Evolutionary conservation across 768 basidiomycete species (phyloP).

Genomic region (Podaxis pistillaris): DNA sequence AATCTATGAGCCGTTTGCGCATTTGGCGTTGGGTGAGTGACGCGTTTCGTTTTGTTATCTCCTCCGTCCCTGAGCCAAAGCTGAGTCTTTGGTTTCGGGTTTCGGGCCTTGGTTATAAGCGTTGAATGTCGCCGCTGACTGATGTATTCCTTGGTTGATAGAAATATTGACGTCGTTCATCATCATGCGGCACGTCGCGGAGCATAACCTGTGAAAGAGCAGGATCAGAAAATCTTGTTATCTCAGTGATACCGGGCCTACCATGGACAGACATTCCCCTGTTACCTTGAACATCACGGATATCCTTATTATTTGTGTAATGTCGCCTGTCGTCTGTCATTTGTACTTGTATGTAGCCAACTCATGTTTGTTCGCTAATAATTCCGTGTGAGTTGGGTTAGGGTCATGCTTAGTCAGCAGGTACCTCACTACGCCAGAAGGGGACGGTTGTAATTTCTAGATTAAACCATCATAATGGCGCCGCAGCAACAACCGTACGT

Average conservation of each 20-base stretch:
- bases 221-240: neutral
- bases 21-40: slow-evolving; percentile 51
- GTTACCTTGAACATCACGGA: neutral
- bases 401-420: slow-evolving; percentile 10
- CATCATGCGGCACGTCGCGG: slow-evolving; percentile 64
- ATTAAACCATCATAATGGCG: slow-evolving; percentile 9
- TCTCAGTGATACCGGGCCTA: slow-evolving; percentile 10
- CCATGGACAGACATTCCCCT: neutral
- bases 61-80: neutral
- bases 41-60: neutral
- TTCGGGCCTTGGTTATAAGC: too few relatives aligned
- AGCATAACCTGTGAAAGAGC: slow-evolving; percentile 35
- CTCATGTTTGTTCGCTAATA: neutral
- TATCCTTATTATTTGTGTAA: slow-evolving; percentile 6
- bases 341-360: neutral
- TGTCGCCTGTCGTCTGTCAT: neutral
- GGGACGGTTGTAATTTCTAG: neutral
- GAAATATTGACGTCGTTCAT: slow-evolving; percentile 58
- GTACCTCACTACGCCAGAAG: neutral
- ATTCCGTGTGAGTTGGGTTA: neutral
- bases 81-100: neutral
- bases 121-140: neutral
- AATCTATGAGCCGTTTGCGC: slow-evolving; percentile 52
- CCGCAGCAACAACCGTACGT: slow-evolving; percentile 56
- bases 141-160: slow-evolving; percentile 23